Percentiles rank a stretch among this genome's conserved stretches.
Evolutionary conservation across 2,329 filamentous ascomycete species (phyloP).

Genomic region (Colletotrichum liaoningense): DNA sequence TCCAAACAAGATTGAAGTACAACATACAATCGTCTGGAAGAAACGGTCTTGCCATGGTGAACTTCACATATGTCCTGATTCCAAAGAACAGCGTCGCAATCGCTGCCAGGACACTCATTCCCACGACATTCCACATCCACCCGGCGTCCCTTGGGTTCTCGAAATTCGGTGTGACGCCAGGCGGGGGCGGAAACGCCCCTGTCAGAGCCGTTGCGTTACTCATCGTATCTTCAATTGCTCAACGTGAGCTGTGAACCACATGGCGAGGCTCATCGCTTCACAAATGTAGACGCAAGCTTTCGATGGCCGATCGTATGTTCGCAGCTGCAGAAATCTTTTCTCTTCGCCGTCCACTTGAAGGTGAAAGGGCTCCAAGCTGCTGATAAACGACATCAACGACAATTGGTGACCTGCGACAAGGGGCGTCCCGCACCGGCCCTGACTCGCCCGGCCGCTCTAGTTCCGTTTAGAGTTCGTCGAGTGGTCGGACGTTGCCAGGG

Average conservation of each 20-base stretch:
- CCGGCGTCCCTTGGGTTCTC: constrained; percentile 35
- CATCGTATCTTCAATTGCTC: constrained; percentile 22
- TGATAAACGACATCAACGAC: constrained; percentile 14
- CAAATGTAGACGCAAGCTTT: not conserved
- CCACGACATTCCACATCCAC: constrained; percentile 31
- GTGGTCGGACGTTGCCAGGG: constrained; percentile 16
- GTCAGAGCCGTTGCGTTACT: constrained; percentile 22
- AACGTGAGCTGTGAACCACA: constrained; percentile 12
- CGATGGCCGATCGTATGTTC: not conserved
- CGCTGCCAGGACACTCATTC: constrained; percentile 33
- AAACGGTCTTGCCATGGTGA: constrained; percentile 12
- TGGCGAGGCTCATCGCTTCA: constrained; percentile 21
- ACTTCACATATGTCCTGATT: constrained; percentile 38
- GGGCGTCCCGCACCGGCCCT: not conserved
- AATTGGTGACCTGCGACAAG: not conserved
- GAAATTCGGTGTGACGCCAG: constrained; percentile 39
- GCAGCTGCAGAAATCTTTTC: not conserved
- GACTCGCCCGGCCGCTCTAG: constrained; percentile 19
- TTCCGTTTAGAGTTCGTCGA: constrained; percentile 22
- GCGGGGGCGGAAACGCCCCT: constrained; percentile 38
- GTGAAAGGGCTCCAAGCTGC: not conserved
- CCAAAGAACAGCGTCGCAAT: constrained; percentile 31
- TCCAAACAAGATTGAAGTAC: not conserved
- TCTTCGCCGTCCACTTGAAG: not conserved
- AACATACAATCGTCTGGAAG: constrained; percentile 26